Base-by-base conservation (phyloP, 139 green algal species). In the Chlamydomonas sphaeroides region DNA sequence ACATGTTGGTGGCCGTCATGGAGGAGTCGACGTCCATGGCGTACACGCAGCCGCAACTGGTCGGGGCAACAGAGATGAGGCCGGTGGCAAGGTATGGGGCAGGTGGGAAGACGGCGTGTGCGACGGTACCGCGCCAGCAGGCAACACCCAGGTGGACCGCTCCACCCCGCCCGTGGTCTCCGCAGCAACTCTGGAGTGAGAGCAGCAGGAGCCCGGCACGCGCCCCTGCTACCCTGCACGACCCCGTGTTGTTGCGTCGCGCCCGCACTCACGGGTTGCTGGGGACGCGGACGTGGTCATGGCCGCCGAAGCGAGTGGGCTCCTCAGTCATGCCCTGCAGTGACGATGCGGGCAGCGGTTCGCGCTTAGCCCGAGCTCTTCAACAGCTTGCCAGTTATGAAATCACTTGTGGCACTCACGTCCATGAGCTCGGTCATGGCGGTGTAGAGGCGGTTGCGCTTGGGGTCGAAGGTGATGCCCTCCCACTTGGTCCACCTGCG, bases 21-120 rank as follows among this genome's bases (percentile, higher is more conserved):
- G 36, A 80, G 25, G 53, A 33, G 78, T 85, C 78, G 15, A 86
- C 1, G 32, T 88, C 77, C 72, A 87, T 3, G 26, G 8, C 30
- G 83, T 88, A 90, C n/a, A 90, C 78, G 70, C 87, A 90, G 74
- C 87, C 87, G 78, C 87, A 90, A 53, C 71, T 79, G 45, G 8
- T 10, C 45, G 45, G n/a, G n/a, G n/a, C n/a, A 59, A 59, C 18
- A 59, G 15, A 59, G 18, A 26, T 26, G 32, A 3, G 30, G 62
- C 30, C 25, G 62, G 11, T n/a, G n/a, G n/a, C n/a, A n/a, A n/a
- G n/a, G n/a, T n/a, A n/a, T n/a, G n/a, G n/a, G n/a, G n/a, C n/a
- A n/a, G n/a, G n/a, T n/a, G n/a, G n/a, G n/a, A n/a, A n/a, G n/a
- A n/a, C n/a, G n/a, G n/a, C n/a, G n/a, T n/a, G n/a, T n/a, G n/a